Conservation (phyloP, 768 basidiomycete species). For the Hemileccinum impolitum region DNA sequence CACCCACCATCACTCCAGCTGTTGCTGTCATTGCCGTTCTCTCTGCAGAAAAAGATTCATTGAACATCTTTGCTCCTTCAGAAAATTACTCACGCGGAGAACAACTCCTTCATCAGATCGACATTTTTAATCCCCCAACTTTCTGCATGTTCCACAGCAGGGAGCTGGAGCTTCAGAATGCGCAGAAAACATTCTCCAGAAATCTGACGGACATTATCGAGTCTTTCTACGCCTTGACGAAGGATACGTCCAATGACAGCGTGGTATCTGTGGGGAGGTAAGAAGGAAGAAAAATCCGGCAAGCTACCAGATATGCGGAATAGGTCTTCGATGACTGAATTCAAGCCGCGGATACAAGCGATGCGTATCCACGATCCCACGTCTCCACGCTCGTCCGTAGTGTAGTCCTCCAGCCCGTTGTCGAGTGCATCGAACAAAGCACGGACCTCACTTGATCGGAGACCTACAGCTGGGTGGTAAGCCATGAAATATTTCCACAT, state of each 20-base stretch:
- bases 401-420: constrained; percentile 86
- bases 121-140: constrained; percentile 53
- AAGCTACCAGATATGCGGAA: constrained; percentile 42
- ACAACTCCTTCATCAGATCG: constrained; percentile 48
- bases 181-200: constrained; percentile 62
- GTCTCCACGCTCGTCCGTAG: constrained; percentile 91
- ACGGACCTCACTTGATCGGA: constrained; percentile 44
- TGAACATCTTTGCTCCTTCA: neutral
- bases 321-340: constrained; percentile 49
- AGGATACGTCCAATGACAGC: constrained; percentile 61
- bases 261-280: constrained; percentile 58
- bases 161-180: constrained; percentile 48
- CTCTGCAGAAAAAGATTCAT: constrained; percentile 24
- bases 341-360: constrained; percentile 66
- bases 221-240: constrained; percentile 86
- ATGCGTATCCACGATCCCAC: constrained; percentile 95
- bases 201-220: constrained; percentile 85
- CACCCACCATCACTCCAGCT: constrained; percentile 71
- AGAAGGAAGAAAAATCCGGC: constrained; percentile 50
- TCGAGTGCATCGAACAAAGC: constrained; percentile 54
- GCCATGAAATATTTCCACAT: constrained; percentile 8
- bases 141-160: constrained; percentile 36
- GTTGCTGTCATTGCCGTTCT: constrained; percentile 27
- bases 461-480: constrained; percentile 35
- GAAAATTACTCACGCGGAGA: constrained; percentile 42